phyloP scores from a whole-genome alignment of 2,329 filamentous ascomycete species.

The Diplodia mutila region DNA sequence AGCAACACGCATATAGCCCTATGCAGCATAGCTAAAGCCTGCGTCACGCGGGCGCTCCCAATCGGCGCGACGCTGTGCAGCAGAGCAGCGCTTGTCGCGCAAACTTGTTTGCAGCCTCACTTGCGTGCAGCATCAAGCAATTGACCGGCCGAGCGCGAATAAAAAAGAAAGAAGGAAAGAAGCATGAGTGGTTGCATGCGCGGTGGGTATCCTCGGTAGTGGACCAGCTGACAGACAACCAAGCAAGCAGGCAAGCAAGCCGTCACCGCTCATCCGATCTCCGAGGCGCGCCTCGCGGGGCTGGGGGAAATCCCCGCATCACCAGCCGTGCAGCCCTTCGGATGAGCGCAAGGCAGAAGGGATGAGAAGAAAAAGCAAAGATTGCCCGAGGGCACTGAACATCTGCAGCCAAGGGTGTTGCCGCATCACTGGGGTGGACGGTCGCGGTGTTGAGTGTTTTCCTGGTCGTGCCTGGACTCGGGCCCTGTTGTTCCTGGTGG shows the following conservation, averaged over 20 bases:
- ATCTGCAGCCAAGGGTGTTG: background rate
- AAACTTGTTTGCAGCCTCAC: background rate
- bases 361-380: background rate
- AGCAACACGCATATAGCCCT: conserved; percentile 9
- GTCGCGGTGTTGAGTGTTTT: conserved; percentile 13
- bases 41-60: conserved; percentile 9
- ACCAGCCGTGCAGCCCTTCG: background rate
- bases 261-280: conserved; percentile 14
- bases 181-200: background rate
- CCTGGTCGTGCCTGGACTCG: background rate
- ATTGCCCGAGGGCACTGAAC: background rate
- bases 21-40: background rate
- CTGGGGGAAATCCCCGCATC: conserved; percentile 1
- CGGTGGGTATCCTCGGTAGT: background rate
- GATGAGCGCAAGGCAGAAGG: background rate
- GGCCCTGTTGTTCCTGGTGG: background rate
- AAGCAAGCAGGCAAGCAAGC: background rate
- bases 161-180: background rate
- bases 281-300: conserved; percentile 14
- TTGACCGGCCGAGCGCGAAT: conserved; percentile 3
- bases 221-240: background rate
- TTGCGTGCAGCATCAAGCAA: background rate
- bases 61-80: background rate
- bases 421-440: background rate
- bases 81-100: conserved; percentile 12